Evolutionary conservation across 2,329 filamentous ascomycete species (phyloP), one percentile per base, ranked within the genome.

Genomic region (Verticillium dahliae): DNA sequence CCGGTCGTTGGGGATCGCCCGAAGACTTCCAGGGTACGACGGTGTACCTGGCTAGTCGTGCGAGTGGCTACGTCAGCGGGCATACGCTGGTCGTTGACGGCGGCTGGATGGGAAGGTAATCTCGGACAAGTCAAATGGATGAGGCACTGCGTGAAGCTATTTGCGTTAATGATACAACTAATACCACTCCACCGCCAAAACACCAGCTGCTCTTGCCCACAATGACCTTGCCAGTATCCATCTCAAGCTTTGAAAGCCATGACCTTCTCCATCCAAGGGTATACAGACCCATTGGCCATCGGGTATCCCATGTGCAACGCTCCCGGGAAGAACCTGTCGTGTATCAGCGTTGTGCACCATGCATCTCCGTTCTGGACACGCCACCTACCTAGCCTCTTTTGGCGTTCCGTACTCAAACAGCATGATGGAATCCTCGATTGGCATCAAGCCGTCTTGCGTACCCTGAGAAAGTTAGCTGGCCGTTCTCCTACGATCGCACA

Each of bases 11-110:
- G 92, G 92, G 91, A 0, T 81, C 73, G 11, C 89, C 92, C 0
- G 91, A 96, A 33, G 93, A 97, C 69, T 96, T 97, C 74, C 93
- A 93, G 79, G 92, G 92, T 0, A 87, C 85, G 0, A 83, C 89
- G 0, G 88, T 96, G 34, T 96, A 86, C 69, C 76, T 97, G 65
- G 90, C 90, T 1, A 89, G 90, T 69, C 82, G 78, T 71, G 90
- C 88, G n/a, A 91, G 90, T 71, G 85, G 80, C 10, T 96, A 96
- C 77, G 88, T 96, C 41, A 91, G 84, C 67, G 92, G 92, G 0
- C 90, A 96, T 75, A 80, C 92, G 5, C 71, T 97, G 67, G 88
- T 90, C 33, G 90, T 97, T 56, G 93, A 97, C 75, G 92, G 92
- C 7, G 92, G 92, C 11, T 97, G 91, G 92, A 96, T 96, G 92